Evolutionary conservation across 345 rosid species (phyloP), one percentile per base, ranked within the genome.

Genomic region (Bruguiera sexangula): DNA sequence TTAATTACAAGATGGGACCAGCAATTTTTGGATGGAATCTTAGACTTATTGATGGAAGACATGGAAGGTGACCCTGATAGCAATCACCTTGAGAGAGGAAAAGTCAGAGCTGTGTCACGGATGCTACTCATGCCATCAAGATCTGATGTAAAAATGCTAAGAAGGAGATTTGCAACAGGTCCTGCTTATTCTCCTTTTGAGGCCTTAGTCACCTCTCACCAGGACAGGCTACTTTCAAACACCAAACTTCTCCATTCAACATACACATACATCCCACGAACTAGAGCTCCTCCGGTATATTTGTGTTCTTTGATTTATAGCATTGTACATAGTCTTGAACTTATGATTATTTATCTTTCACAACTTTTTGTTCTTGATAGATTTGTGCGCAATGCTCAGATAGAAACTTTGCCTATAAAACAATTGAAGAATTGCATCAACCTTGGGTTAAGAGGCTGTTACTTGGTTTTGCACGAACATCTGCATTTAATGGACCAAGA

Each of bases 251-350:
- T 96, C 54, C 94, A 89, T 84, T 85, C 99, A 73, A 81, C 86
- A 11, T 86, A 92, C 69, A 83, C 90, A 52, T 96, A 80, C 79
- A 92, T 96, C 75, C 99, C 99, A 68, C 83, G 77, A 78, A 80
- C 91, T 72, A 85, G 91, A 85, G 98, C 99, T 78, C 96, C 99
- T 63, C 99, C 96, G 77, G 99, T 96, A 85, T 78, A 77, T 46
- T 69, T 54, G 27, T 29, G 3, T 21, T 8, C 26, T 32, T 60
- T 61, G 32, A 69, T 5, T 59, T 24, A 7, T 56, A 26, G 10
- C 2, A 48, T 57, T 4, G 5, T 66, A 39, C 53, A 39, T 57
- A 39, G 66, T 34, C 37, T 29, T 63, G 19, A 34, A 34, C 52
- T 70, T 77, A 65, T 43, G 50, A 15, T 43, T 43, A 43, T 13